Conservation (phyloP, 768 basidiomycete species). For the Tricholoma bakamatsutake region DNA sequence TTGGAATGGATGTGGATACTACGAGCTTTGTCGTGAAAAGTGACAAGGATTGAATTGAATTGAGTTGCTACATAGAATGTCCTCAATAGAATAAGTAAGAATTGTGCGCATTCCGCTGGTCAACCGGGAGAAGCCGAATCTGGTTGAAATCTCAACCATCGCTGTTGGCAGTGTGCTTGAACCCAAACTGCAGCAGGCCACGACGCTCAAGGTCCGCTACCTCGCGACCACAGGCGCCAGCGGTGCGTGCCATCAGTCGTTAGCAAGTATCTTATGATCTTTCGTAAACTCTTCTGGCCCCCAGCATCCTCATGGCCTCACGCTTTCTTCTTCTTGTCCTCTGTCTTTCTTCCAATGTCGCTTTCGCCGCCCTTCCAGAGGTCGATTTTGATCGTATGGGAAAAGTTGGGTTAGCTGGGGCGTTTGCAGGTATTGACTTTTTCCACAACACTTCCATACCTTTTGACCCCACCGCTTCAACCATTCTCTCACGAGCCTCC, state of each 20-base stretch:
- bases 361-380: slow-evolving; percentile 30
- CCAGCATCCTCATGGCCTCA: slow-evolving; percentile 12
- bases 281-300: background rate
- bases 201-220: background rate
- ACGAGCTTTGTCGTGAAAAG: slow-evolving; percentile 27
- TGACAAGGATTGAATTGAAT: slow-evolving; percentile 17
- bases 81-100: background rate
- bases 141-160: slow-evolving; percentile 16
- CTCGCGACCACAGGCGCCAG: no score
- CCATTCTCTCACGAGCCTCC: slow-evolving; percentile 58
- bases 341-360: slow-evolving; percentile 20
- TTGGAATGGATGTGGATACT: slow-evolving; percentile 42
- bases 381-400: slow-evolving; percentile 74
- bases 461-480: slow-evolving; percentile 68
- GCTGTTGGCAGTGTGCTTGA: background rate
- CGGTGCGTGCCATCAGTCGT: background rate
- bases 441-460: slow-evolving; percentile 52
- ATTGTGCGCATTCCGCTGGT: background rate
- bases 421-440: slow-evolving; percentile 82
- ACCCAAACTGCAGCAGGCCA: background rate
- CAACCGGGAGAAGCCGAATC: slow-evolving; percentile 9
- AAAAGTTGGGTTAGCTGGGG: slow-evolving; percentile 79
- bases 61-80: background rate
- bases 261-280: background rate
- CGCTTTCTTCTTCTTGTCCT: slow-evolving; percentile 18